Evolutionary conservation across 2,329 filamentous ascomycete genomes (phyloP).

Genomic region (Penicillium hesseltinei): DNA sequence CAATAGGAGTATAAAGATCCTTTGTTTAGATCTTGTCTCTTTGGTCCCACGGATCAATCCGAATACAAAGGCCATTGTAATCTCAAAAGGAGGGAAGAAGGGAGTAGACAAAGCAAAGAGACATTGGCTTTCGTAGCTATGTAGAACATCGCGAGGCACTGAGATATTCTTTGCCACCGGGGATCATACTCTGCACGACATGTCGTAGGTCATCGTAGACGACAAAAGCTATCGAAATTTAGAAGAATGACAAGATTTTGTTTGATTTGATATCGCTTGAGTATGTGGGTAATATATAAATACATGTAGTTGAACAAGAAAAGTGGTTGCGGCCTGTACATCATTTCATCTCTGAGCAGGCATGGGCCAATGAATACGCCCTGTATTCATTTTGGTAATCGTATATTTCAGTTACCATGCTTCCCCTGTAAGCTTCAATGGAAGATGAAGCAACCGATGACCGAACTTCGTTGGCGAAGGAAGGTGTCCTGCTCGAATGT

Average conservation of each 20-base stretch:
- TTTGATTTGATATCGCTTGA: not conserved
- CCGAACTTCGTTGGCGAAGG: conserved; percentile 33
- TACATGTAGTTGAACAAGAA: not conserved
- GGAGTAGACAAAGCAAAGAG: not conserved
- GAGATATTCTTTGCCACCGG: too few species aligned
- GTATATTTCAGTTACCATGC: conserved; percentile 19
- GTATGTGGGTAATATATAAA: not conserved
- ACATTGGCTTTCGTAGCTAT: not conserved
- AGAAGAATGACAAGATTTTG: too few species aligned
- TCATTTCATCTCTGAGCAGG: not conserved
- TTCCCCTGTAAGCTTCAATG: conserved; percentile 26
- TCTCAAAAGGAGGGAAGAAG: not conserved
- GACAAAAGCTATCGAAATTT: not conserved
- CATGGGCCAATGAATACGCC: not conserved
- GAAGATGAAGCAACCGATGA: conserved; percentile 31
- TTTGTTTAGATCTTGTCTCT: not conserved
- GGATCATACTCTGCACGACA: not conserved
- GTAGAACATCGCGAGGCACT: not conserved
- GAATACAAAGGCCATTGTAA: not conserved
- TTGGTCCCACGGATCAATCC: not conserved
- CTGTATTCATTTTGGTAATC: not conserved
- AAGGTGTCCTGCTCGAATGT: conserved; percentile 51
- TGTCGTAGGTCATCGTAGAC: not conserved
- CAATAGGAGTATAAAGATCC: not conserved
- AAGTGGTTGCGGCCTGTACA: not conserved